Evolutionary conservation across 352 stramenopile genomes (phyloP).

Genomic region (Phytopythium delawarense): DNA sequence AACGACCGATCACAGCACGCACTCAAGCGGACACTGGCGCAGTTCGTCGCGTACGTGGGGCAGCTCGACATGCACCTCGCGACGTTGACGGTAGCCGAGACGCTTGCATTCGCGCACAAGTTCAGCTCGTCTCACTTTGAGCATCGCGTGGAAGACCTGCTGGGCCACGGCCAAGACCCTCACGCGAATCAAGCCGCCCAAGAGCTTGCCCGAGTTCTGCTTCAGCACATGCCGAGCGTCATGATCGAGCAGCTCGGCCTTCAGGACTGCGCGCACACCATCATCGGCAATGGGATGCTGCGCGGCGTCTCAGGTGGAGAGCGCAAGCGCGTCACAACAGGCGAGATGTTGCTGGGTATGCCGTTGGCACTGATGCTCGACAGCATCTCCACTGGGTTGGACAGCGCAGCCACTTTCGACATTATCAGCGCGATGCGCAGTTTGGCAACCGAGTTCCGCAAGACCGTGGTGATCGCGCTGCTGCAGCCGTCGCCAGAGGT

Average conservation of each 20-base stretch:
- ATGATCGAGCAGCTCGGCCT: constrained; percentile 34
- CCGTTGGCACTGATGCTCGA: constrained; percentile 73
- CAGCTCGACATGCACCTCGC: constrained; percentile 56
- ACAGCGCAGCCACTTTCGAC: constrained; percentile 52
- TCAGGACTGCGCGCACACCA: constrained; percentile 36
- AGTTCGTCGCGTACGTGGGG: constrained; percentile 36
- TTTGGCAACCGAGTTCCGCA: constrained; percentile 26
- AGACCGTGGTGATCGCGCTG: constrained; percentile 71
- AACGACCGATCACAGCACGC: constrained; percentile 23
- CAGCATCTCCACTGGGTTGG: constrained; percentile 52
- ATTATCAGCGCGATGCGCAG: constrained; percentile 33
- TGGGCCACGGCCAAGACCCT: constrained; percentile 13
- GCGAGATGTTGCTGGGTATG: constrained; percentile 80
- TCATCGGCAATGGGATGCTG: constrained; percentile 42
- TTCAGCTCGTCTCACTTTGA: constrained; percentile 44
- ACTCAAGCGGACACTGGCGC: constrained; percentile 22
- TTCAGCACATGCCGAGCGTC: constrained; percentile 25
- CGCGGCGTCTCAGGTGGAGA: constrained; percentile 82
- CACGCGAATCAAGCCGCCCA: constrained; percentile 25
- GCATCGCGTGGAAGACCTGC: constrained; percentile 31
- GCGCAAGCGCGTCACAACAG: constrained; percentile 86
- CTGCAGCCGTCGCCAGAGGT: constrained; percentile 73
- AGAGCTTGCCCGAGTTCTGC: constrained; percentile 18
- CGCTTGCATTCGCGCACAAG: constrained; percentile 88
- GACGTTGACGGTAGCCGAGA: constrained; percentile 64